phyloP scores from a whole-genome alignment of 331 rosid genomes.

The Quercus phellos region DNA sequence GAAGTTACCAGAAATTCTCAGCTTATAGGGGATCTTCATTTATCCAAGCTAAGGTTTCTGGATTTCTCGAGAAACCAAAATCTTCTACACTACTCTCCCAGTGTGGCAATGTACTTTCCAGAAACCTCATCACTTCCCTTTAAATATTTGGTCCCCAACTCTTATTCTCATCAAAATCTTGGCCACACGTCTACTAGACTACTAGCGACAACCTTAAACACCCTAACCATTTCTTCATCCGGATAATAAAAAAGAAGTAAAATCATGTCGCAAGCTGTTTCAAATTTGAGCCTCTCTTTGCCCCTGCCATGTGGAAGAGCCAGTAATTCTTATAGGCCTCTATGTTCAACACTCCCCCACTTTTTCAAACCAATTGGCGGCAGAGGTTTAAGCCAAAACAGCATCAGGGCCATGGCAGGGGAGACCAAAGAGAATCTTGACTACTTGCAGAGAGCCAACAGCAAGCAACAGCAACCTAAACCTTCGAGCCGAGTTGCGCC shows the following conservation, averaged over 20 bases:
- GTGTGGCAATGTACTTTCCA: neutral
- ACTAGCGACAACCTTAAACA: neutral
- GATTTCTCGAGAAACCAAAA: neutral
- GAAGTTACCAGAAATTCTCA: too few relatives aligned
- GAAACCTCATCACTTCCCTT: neutral
- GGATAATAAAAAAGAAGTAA: neutral
- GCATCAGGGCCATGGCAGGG: constrained; percentile 38
- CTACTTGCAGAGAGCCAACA: constrained; percentile 35
- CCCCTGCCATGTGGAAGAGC: neutral
- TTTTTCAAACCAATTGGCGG: constrained; percentile 7
- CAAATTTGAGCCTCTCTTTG: neutral
- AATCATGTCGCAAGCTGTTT: constrained; percentile 21
- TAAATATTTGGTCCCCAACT: neutral
- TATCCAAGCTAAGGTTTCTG: neutral
- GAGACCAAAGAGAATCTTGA: constrained; percentile 48
- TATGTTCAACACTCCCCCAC: neutral
- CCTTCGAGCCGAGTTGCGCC: constrained; percentile 42
- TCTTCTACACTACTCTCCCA: neutral
- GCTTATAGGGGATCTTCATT: neutral
- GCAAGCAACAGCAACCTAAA: constrained; percentile 24
- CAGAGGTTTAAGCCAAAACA: neutral
- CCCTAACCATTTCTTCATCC: neutral
- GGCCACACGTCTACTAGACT: neutral
- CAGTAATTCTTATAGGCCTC: neutral
- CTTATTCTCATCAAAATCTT: too few relatives aligned